These are phyloP conservation scores for Pelargonium myrrhifolium DNA, from an alignment of 441 rosid genomes.

Conservation along the genomic window DNA sequence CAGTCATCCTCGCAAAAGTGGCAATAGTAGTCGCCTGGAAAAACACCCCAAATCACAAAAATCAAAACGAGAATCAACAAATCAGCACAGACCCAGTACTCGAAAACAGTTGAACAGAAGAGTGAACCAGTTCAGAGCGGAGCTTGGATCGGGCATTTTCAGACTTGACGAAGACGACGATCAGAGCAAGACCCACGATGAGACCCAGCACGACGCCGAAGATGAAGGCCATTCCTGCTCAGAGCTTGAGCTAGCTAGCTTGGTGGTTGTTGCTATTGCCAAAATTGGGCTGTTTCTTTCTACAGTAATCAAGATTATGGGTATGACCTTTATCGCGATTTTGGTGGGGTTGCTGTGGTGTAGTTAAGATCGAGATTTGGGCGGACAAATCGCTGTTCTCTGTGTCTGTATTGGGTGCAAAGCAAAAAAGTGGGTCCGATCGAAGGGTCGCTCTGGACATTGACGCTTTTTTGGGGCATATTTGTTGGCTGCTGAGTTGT, in stretches of 20 bases:
- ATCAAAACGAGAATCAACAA: not conserved
- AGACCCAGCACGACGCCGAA: conserved; percentile 69
- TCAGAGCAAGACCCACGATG: conserved; percentile 52
- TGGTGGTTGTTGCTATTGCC: not conserved
- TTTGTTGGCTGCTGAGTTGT: not conserved
- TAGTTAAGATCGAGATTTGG: conserved; percentile 3
- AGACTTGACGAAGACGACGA: conserved; percentile 60
- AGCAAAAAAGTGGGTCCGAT: not conserved
- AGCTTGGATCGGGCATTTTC: conserved; percentile 80
- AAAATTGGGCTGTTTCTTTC: not conserved
- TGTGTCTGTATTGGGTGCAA: not conserved
- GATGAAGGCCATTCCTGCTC: conserved; percentile 49
- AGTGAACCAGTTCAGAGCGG: conserved; percentile 65
- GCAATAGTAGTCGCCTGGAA: conserved; percentile 73
- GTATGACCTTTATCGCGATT: not conserved
- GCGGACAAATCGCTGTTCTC: conserved; percentile 2
- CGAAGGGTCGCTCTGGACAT: not conserved
- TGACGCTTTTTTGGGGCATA: not conserved
- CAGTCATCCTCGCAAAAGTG: conserved; percentile 91
- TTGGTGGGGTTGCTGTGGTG: not conserved
- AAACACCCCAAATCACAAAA: not conserved
- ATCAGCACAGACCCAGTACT: not conserved
- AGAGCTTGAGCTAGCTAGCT: not conserved
- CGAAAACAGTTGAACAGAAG: not conserved
- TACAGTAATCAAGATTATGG: not conserved